Evolutionary conservation across 2,329 filamentous ascomycete species (phyloP).

Genomic region (Nothopassalora personata): DNA sequence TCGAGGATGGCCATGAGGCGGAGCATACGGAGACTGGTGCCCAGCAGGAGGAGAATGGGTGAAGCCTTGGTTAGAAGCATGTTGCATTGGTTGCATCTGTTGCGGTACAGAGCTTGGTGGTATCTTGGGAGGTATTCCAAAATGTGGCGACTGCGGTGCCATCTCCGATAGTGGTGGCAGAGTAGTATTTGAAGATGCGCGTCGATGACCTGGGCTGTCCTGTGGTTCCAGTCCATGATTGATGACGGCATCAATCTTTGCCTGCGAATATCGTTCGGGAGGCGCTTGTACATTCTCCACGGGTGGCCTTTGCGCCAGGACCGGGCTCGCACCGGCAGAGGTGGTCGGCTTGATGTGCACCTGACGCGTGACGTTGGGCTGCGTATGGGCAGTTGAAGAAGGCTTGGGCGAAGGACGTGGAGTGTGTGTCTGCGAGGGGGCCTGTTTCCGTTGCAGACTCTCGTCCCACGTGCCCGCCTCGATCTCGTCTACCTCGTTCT

Average conservation of each 20-base stretch:
- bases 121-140: constrained; percentile 24
- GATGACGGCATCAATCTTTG: constrained; percentile 34
- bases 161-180: constrained; percentile 34
- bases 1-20: constrained; percentile 27
- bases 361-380: constrained; percentile 10
- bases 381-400: constrained; percentile 21
- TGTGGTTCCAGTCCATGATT: constrained; percentile 35
- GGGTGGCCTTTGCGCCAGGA: constrained; percentile 8
- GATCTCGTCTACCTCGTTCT: constrained; percentile 61
- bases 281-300: constrained; percentile 11
- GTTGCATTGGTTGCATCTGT: constrained; percentile 24
- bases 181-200: constrained; percentile 29
- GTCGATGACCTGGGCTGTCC: constrained; percentile 23
- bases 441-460: constrained; percentile 24
- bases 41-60: constrained; percentile 31
- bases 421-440: constrained; percentile 14
- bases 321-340: constrained; percentile 16
- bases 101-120: constrained; percentile 16
- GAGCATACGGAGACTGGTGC: constrained; percentile 36
- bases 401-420: constrained; percentile 23
- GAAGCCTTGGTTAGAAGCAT: constrained; percentile 24
- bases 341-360: constrained; percentile 11
- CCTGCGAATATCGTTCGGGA: constrained; percentile 26
- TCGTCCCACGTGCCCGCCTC: constrained; percentile 56
- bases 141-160: constrained; percentile 31